Conservation (phyloP, 106 monocot genomes). For the Phalaenopsis equestris region DNA sequence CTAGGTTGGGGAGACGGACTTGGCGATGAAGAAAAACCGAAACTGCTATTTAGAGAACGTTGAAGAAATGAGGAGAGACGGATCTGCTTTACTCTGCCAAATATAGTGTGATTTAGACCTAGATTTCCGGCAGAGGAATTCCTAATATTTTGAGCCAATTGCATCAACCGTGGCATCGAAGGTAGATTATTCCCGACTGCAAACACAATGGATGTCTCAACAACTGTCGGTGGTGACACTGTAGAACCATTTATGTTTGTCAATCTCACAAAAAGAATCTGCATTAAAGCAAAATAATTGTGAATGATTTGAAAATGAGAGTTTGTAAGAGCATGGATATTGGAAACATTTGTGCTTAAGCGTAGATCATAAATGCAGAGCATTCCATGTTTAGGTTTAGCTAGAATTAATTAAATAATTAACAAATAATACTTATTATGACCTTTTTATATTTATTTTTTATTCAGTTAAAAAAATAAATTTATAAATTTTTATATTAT, state of each 20-base stretch:
- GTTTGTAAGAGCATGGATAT: background rate
- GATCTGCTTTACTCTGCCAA: slow-evolving; percentile 95
- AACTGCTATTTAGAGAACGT: slow-evolving; percentile 55
- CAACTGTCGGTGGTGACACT: slow-evolving; percentile 60
- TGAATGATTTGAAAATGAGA: background rate
- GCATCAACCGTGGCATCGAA: slow-evolving; percentile 66
- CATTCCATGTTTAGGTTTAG: background rate
- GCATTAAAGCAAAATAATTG: slow-evolving; percentile 11
- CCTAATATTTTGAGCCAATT: slow-evolving; percentile 67
- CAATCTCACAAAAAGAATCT: slow-evolving; percentile 82
- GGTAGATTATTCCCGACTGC: slow-evolving; percentile 62
- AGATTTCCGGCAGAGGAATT: slow-evolving; percentile 73
- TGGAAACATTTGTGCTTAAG: background rate
- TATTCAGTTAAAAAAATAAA: too few relatives aligned
- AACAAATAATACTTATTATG: too few relatives aligned
- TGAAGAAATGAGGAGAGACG: slow-evolving; percentile 74
- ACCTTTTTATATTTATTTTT: too few relatives aligned
- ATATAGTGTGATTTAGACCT: slow-evolving; percentile 87
- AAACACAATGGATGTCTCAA: slow-evolving; percentile 70
- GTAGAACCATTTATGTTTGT: slow-evolving; percentile 82
- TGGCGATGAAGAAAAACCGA: slow-evolving; percentile 25
- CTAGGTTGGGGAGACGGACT: slow-evolving; percentile 55
- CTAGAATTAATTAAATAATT: too few relatives aligned
- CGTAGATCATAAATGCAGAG: background rate
- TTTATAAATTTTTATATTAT: too few relatives aligned